A percentile compares a stretch with the other conserved stretches of the same genome.
These are phyloP conservation scores for Blastobotrys elegans DNA, from an alignment of 1,139 yeast species.

Conservation along the genomic window DNA sequence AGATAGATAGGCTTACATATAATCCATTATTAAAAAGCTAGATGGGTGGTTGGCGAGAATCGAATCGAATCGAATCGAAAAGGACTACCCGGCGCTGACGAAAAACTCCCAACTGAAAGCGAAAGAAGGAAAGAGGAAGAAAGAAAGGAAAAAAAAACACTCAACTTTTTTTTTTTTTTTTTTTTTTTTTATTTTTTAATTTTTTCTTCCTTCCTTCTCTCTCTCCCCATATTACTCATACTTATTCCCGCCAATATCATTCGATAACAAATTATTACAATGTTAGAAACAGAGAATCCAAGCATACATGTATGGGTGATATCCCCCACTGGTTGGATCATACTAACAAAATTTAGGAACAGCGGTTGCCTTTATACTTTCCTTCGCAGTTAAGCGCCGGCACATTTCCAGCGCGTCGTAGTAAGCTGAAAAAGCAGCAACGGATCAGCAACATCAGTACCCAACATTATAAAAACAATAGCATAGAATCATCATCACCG, in stretches of 20 bases:
- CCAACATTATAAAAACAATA: background rate
- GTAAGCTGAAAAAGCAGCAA: slow-evolving; percentile 1
- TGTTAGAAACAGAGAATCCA: background rate
- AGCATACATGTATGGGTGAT: background rate
- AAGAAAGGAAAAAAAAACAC: background rate
- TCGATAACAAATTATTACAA: too few relatives aligned
- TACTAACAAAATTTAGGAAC: background rate
- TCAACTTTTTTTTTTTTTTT: background rate
- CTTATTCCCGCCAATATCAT: too few relatives aligned
- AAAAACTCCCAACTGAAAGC: too few relatives aligned
- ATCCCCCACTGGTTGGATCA: background rate
- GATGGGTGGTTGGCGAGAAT: too few relatives aligned
- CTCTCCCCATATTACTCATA: too few relatives aligned
- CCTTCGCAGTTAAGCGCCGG: background rate
- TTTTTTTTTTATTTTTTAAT: background rate
- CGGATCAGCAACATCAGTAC: background rate
- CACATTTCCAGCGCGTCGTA: slow-evolving; percentile 11
- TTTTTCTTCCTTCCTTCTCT: too few relatives aligned
- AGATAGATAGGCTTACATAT: too few relatives aligned
- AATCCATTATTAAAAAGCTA: too few relatives aligned
- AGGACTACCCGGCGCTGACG: too few relatives aligned
- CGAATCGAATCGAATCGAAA: too few relatives aligned
- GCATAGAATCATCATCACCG: too few relatives aligned
- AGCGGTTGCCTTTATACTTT: background rate
- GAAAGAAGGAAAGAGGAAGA: too few relatives aligned